Evolutionary conservation across 2,329 filamentous ascomycete species (phyloP).

Genomic region (Alternaria hordeiaustralica): DNA sequence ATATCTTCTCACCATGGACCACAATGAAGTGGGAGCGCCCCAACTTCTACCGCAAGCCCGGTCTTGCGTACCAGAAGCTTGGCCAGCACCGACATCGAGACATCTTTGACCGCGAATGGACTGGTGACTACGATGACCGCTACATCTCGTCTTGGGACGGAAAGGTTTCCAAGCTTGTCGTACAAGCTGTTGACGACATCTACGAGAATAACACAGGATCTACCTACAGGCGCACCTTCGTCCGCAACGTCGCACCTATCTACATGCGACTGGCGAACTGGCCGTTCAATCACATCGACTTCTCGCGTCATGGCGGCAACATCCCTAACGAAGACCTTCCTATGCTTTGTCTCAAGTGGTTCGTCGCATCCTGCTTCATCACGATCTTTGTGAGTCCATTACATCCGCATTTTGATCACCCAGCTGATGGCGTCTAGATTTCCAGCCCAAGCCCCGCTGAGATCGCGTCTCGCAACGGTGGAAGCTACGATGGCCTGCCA

Average conservation of each 20-base stretch:
- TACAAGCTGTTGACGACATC: conserved; percentile 42
- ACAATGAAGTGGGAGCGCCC: conserved; percentile 31
- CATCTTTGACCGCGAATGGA: conserved; percentile 33
- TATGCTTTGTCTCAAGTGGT: conserved; percentile 39
- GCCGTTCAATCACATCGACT: conserved; percentile 39
- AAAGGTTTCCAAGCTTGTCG: conserved; percentile 36
- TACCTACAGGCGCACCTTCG: conserved; percentile 40
- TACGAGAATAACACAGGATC: conserved; percentile 35
- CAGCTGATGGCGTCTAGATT: conserved; percentile 21
- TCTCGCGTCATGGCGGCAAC: conserved; percentile 22
- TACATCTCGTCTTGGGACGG: conserved; percentile 42
- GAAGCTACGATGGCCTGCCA: conserved; percentile 36
- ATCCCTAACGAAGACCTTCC: conserved; percentile 31
- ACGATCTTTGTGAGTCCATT: conserved; percentile 29
- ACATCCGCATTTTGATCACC: background rate
- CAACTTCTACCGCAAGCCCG: conserved; percentile 35
- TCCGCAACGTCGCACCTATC: conserved; percentile 36
- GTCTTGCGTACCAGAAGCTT: conserved; percentile 33
- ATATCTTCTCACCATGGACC: conserved; percentile 30
- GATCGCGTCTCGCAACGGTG: conserved; percentile 24
- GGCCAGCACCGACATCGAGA: conserved; percentile 31
- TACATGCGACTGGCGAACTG: conserved; percentile 41
- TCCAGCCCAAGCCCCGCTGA: conserved; percentile 25
- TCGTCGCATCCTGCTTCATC: conserved; percentile 33
- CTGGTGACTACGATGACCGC: conserved; percentile 38